Evolutionary conservation across 2,329 filamentous ascomycete species (phyloP).

Genomic region (Ceratocystis diversiconidia): DNA sequence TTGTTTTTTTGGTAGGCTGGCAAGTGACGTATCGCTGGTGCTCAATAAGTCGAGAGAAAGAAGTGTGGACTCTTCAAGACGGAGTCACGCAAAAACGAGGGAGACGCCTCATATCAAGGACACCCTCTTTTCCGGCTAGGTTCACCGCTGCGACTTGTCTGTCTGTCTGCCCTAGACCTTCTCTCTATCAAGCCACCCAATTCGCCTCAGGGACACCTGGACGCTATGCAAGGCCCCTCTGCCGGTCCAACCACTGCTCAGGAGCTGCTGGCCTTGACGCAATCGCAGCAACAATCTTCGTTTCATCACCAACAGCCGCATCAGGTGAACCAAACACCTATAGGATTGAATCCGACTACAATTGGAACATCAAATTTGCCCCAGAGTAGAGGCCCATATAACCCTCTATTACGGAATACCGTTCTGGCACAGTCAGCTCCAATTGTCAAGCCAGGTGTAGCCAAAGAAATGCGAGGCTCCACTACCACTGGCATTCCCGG

Average conservation of each 20-base stretch:
- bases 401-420: not conserved
- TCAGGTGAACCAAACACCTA: not conserved
- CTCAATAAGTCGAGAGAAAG: not conserved
- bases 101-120: no score
- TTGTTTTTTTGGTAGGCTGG: not conserved
- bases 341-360: not conserved
- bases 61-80: no score
- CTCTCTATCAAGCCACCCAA: not conserved
- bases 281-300: not conserved
- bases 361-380: not conserved
- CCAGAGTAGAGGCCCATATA: not conserved
- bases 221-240: not conserved
- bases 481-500: no score
- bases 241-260: not conserved
- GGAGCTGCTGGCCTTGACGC: not conserved
- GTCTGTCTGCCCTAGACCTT: no score
- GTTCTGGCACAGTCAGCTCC: no score
- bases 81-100: no score
- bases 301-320: not conserved
- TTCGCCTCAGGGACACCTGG: not conserved
- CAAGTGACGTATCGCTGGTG: not conserved
- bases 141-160: no score
- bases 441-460: no score
- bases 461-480: no score
- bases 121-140: no score